Evolutionary conservation across 495 filamentous ascomycete genomes (phyloP), one percentile per base, ranked within the genome.

Genomic region (Aspergillus funiculosus): DNA sequence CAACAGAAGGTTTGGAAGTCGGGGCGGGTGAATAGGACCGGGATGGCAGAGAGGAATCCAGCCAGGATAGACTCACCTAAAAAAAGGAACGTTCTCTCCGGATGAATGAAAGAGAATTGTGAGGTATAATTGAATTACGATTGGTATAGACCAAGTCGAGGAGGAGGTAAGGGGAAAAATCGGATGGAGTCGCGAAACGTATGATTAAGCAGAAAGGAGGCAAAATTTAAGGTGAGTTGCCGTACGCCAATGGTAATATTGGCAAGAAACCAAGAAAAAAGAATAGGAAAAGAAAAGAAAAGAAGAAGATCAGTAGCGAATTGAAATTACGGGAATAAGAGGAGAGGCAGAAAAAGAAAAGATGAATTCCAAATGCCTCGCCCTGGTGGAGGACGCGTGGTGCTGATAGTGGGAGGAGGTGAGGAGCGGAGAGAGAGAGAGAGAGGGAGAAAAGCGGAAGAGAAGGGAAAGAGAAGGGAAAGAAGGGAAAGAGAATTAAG

Each of bases 161-260:
- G 53, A 46, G 40, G 26, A 41, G 42, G 55, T 19, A 48, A 51
- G 56, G 48, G 39, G 31, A 54, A 56, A 52, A 55, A 47, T 48
- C 45, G 34, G 45, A 50, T 45, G 40, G 49, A 25, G 49, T 48
- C 45, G 51, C 43, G 47, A 32, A 29, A 48, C 30, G 34, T 47
- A 20, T 43, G 34, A 41, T 39, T 48, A 52, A 50, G 36, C 22
- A 40, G 48, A 53, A 57, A 51, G 54, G 47, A 54, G 54, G 48
- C 44, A 30, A 46, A 47, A 55, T 53, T 47, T 44, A 52, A 43
- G 34, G 51, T 53, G 50, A 52, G 50, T 35, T 31, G 34, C 30
- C 24, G 19, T 31, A 43, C 27, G 43, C 50, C 47, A 48, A 49
- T 42, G 22, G 38, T 39, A 39, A 17, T 35, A 51, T 41, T 13